Conservation (phyloP, 805 yeast genomes). For the Saturnispora hagleri region DNA sequence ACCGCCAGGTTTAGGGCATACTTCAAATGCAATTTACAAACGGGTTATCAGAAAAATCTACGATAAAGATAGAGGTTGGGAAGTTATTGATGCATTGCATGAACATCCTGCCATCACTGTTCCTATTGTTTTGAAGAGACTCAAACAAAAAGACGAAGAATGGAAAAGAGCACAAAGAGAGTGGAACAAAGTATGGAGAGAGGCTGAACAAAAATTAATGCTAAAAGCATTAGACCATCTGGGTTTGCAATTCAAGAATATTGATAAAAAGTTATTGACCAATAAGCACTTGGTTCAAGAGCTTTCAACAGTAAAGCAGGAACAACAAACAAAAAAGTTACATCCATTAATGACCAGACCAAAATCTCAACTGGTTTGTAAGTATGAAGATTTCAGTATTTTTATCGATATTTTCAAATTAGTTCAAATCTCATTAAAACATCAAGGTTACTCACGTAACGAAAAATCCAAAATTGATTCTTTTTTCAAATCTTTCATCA, state of each 20-base stretch:
- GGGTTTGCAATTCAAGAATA: conserved; percentile 93
- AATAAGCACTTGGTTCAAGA: conserved; percentile 87
- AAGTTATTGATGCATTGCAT: conserved; percentile 91
- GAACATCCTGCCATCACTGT: conserved; percentile 93
- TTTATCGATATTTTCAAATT: conserved; percentile 66
- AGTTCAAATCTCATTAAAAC: conserved; percentile 55
- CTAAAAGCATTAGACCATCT: conserved; percentile 90
- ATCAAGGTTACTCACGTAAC: conserved; percentile 65
- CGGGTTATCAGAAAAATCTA: conserved; percentile 88
- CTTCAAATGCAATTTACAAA: conserved; percentile 83
- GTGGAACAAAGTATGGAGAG: conserved; percentile 99
- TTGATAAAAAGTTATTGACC: conserved; percentile 86
- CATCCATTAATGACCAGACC: conserved; percentile 84
- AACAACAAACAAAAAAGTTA: conserved; percentile 76
- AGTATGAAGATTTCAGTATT: conserved; percentile 56
- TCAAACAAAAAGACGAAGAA: conserved; percentile 97
- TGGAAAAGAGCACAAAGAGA: conserved; percentile 98
- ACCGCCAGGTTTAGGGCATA: conserved; percentile 90
- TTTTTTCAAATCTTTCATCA: conserved; percentile 61
- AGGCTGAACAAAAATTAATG: conserved; percentile 90
- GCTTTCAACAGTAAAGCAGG: conserved; percentile 84
- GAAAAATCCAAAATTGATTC: conserved; percentile 73
- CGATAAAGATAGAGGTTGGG: conserved; percentile 91
- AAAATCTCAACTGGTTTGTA: conserved; percentile 53
- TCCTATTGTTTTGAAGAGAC: conserved; percentile 82